phyloP scores from a whole-genome alignment of 2,329 filamentous ascomycete species.

The Ampelomyces quisqualis region DNA sequence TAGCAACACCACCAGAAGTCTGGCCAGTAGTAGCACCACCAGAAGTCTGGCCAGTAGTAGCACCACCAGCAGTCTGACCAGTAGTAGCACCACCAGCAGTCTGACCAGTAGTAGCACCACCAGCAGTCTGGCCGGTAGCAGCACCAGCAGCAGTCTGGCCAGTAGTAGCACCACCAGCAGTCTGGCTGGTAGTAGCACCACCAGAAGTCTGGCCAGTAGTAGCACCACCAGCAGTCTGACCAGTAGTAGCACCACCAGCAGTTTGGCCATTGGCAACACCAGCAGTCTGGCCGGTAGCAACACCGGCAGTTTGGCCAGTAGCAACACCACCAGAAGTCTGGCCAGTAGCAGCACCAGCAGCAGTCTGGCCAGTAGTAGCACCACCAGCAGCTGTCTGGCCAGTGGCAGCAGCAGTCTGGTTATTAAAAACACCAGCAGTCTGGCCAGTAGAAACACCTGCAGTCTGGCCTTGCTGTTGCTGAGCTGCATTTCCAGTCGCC shows the following conservation, averaged over 20 bases:
- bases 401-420: neutral
- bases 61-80: neutral
- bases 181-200: neutral
- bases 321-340: neutral
- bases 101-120: neutral
- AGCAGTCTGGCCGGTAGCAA: neutral
- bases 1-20: neutral
- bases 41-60: too few species aligned
- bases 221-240: neutral
- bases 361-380: too few species aligned
- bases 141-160: too few species aligned
- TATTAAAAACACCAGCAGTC: too few species aligned
- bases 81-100: neutral
- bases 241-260: neutral
- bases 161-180: neutral
- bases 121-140: neutral
- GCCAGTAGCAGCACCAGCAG: neutral
- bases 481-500: neutral
- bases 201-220: too few species aligned
- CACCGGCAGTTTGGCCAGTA: too few species aligned
- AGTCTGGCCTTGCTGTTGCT: constrained; percentile 4
- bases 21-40: neutral
- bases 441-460: too few species aligned
- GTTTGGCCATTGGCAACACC: neutral
- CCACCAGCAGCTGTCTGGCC: neutral